Base-by-base conservation (phyloP, 345 rosid genomes). In the Populus pruinosa region DNA sequence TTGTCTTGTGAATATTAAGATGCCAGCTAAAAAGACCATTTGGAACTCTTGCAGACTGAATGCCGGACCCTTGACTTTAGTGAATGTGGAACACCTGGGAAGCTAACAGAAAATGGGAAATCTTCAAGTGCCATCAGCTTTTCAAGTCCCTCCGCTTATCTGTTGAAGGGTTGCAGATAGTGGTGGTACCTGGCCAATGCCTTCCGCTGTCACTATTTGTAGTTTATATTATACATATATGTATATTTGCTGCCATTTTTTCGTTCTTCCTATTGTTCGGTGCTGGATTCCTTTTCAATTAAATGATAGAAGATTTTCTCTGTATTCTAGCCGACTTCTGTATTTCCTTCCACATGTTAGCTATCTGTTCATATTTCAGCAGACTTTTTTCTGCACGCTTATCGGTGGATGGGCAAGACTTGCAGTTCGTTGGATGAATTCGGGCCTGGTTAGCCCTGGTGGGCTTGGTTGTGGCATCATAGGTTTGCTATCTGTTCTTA, bases 121-220 rank as follows among this genome's bases (percentile, higher is more conserved):
- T 84, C 90, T 2, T 85, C 83, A 21, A 71, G 77, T 20, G 83
- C 81, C 17, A 2, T 76, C 67, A 77, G 77, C 78, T 86, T 85
- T 79, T 81, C 93, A 29, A 90, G 98, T 71, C 95, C 94, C 20
- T 90, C 95, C 55, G 87, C 99, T 50, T 90, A 89, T 85, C 88
- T 93, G 67, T 83, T 91, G 82, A 96, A 91, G 87, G 86, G 93
- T 83, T 96, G 88, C 97, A 92, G 98, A 83, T 92, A 87, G 86
- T 92, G 84, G 86, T 56, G 17, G 76, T 59, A 62, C 76, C 50
- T 75, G 79, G 43, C n/a, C 72, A 73, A 78, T 74, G 77, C 82
- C 62, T 12, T 75, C 14, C 5, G 47, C 35, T 62, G 16, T 68
- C 49, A 20, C n/a, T 16, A 43, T 68, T 76, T 82, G 82, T 82